Evolutionary conservation across 257 asterid genomes (phyloP), one percentile per base, ranked within the genome.

Genomic region (Apocynum venetum): DNA sequence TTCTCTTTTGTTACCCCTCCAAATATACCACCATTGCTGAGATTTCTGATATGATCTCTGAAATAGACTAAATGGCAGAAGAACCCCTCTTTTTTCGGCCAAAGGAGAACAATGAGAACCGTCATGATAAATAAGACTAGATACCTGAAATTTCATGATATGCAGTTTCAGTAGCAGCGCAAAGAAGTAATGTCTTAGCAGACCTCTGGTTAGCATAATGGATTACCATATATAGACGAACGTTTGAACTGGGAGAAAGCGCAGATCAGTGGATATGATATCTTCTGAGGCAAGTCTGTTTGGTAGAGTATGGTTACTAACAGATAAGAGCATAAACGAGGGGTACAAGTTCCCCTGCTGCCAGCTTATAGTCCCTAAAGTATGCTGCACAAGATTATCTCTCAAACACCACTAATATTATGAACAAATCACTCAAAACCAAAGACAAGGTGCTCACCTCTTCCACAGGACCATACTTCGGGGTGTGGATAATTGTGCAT

Each of bases 351-450:
- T 96, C 48, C 99, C 99, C 83, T 90, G 96, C 85, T 96, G 99
- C 99, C 99, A 96, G 85, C 99, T 96, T 79, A 96, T 83, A 59
- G 98, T 96, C 84, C 99, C 99, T 80, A 96, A 79, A 78, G 99
- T 91, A 69, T 93, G 97, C 99, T 96, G 98, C 88, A 88, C 40
- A 71, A 73, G 78, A 73, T 68, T 52, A 64, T 76, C 71, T 80
- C 80, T 86, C 86, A 87, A 85, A 76, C 71, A 72, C 61, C 14
- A 46, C 72, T 72, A 38, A 66, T 77, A 41, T 75, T 41, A 73
- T 51, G 41, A 4, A 68, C 52, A 51, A 78, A 48, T 78, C 74
- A 25, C 38, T 64, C 43, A 12, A 3, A 17, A 44, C 74, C 67
- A 43, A 56, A 74, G 69, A 67, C 3, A 43, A 79, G 75, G 7